Evolutionary conservation across 805 yeast species (phyloP), one percentile per base, ranked within the genome.

Genomic region (Candida manassasensis): DNA sequence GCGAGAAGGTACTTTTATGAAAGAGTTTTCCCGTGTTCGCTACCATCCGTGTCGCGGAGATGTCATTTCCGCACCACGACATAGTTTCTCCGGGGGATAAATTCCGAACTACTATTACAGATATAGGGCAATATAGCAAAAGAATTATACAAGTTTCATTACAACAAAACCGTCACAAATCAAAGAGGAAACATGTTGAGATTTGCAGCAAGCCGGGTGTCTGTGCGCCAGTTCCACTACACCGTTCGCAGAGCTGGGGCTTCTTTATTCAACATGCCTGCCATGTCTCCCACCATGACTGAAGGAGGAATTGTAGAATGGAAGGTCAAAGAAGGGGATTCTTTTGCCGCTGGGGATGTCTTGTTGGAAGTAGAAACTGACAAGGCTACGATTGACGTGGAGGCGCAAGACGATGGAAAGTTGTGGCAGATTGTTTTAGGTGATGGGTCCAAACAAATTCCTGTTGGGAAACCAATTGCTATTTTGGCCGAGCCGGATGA

Each of bases 251-350:
- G 19, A 12, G 17, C 30, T 27, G 71, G 63, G 2, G 77, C 74
- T 4, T 53, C 64, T 14, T 60, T 67, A 24, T 87, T 86, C 64
- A 79, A 71, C 36, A 90, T 90, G 97, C 98, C 98, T 3, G 97
- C 98, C 17, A 86, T 90, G 96, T 89, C 97, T 4, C 98, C 98
- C 28, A 90, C 98, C 5, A 90, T 90, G 98, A 87, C 88, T 19
- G 85, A 81, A 55, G 98, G 98, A 27, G 96, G 95, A 4, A 75
- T 90, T 44, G 85, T 87, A 9, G 71, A 78, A 36, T 90, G 98
- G 98, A 84, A 86, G 56, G 70, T 80, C 51, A 80, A 88, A 57
- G 41, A 60, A 24, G 82, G 82, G 19, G 93, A 85, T 3, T 37
- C 69, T 3, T 90, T 83, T 61, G 53, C 67, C 21, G 74, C 94